Evolutionary conservation across 1,139 yeast species (phyloP).

Genomic region (Sugiyamaella japonica): DNA sequence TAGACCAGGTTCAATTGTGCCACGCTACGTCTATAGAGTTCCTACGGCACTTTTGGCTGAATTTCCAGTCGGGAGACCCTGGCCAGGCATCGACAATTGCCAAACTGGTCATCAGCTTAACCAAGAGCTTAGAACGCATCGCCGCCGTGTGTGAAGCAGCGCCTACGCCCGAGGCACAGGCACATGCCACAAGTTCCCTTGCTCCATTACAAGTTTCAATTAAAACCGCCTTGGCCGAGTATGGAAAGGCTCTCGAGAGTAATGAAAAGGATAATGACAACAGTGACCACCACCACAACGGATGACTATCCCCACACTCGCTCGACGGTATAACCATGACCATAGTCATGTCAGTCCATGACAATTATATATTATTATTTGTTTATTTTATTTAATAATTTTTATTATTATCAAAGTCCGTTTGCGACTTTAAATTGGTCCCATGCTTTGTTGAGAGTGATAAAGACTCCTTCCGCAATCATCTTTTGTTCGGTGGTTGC

Average conservation of each 20-base stretch:
- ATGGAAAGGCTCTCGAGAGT: slow-evolving; percentile 37
- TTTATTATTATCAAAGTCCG: slow-evolving; percentile 39
- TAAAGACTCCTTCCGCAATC: slow-evolving; percentile 86
- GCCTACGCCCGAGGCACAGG: slow-evolving; percentile 31
- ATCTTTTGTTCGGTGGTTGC: slow-evolving; percentile 69
- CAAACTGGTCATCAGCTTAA: slow-evolving; percentile 49
- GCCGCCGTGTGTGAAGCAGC: slow-evolving; percentile 40
- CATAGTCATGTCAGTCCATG: background rate
- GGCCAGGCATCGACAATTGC: slow-evolving; percentile 50
- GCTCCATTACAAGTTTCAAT: slow-evolving; percentile 45
- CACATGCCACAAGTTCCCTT: slow-evolving; percentile 37
- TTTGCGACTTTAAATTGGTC: slow-evolving; percentile 71
- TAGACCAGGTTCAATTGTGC: slow-evolving; percentile 41
- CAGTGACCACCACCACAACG: no score
- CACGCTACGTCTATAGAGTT: slow-evolving; percentile 73
- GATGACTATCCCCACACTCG: no score
- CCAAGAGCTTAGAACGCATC: slow-evolving; percentile 50
- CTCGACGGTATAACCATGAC: no score
- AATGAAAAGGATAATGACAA: slow-evolving; percentile 17
- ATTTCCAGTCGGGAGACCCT: slow-evolving; percentile 58
- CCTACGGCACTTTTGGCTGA: slow-evolving; percentile 67
- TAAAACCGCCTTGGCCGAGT: slow-evolving; percentile 43
- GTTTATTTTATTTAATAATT: background rate
- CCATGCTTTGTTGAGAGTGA: slow-evolving; percentile 86
- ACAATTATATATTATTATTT: background rate